These are phyloP conservation scores for Geotrichum phurueaensis DNA, from an alignment of 1,139 yeast genomes.

Conservation along the genomic window DNA sequence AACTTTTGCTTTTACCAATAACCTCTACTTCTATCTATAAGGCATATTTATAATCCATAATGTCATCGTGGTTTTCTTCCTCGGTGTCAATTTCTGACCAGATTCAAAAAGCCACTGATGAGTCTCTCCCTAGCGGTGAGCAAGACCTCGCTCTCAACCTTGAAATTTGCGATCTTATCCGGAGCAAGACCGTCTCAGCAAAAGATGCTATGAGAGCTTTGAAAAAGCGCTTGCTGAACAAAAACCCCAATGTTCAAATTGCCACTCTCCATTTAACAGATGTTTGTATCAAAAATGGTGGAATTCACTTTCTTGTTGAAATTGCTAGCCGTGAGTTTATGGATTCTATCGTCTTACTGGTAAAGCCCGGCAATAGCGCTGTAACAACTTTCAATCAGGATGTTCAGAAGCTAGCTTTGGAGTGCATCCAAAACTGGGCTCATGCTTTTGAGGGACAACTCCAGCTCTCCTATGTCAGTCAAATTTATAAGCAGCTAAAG, in stretches of 20 bases:
- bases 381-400: slow-evolving; percentile 41
- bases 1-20: not conserved
- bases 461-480: slow-evolving; percentile 60
- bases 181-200: slow-evolving; percentile 77
- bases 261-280: slow-evolving; percentile 74
- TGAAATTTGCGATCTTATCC: slow-evolving; percentile 81
- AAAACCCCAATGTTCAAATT: slow-evolving; percentile 69
- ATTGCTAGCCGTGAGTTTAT: slow-evolving; percentile 80
- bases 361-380: slow-evolving; percentile 28
- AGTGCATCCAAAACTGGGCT: slow-evolving; percentile 71
- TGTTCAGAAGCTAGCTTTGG: slow-evolving; percentile 57
- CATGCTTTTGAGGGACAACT: slow-evolving; percentile 63
- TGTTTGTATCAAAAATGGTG: slow-evolving; percentile 89
- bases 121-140: slow-evolving; percentile 86
- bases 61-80: slow-evolving; percentile 54
- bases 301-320: slow-evolving; percentile 74
- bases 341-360: slow-evolving; percentile 46
- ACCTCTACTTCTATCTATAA: not conserved
- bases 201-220: slow-evolving; percentile 79
- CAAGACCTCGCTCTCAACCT: slow-evolving; percentile 72
- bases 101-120: slow-evolving; percentile 77
- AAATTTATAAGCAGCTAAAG: slow-evolving; percentile 53
- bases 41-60: not conserved
- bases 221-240: slow-evolving; percentile 62
- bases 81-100: slow-evolving; percentile 54